A percentile compares a stretch with the other conserved stretches of the same genome.
Conservation (phyloP, 2,329 filamentous ascomycete genomes). For the Trichoderma pleuroti region DNA sequence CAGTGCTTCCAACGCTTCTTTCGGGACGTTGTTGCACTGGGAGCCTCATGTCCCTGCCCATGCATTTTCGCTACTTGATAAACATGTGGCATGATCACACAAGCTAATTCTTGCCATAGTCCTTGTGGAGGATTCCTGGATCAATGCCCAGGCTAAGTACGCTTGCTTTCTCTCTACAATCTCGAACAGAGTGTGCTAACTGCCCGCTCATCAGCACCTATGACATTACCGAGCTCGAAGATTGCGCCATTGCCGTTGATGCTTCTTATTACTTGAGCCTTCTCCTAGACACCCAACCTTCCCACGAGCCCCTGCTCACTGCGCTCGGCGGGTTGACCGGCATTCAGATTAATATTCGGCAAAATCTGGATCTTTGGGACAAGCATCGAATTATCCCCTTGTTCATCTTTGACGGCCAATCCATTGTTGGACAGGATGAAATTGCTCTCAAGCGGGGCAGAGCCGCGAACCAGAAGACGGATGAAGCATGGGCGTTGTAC, state of each 20-base stretch:
- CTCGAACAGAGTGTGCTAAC: neutral
- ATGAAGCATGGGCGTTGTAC: conserved; percentile 84
- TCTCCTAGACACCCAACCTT: conserved; percentile 66
- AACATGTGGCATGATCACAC: too few species aligned
- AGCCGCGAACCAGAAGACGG: conserved; percentile 65
- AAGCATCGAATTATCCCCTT: conserved; percentile 69
- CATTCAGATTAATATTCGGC: conserved; percentile 69
- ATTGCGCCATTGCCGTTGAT: conserved; percentile 77
- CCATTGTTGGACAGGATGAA: conserved; percentile 72
- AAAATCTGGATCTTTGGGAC: conserved; percentile 70
- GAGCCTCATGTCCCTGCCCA: neutral
- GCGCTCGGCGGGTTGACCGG: conserved; percentile 87
- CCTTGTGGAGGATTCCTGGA: conserved; percentile 40
- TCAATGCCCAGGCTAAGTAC: conserved; percentile 39
- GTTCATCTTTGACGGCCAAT: conserved; percentile 90
- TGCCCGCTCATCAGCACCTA: conserved; percentile 44
- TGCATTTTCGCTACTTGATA: neutral
- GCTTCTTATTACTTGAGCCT: conserved; percentile 83
- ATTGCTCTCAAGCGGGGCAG: conserved; percentile 61
- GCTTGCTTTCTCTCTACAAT: conserved; percentile 9
- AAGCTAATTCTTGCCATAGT: conserved; percentile 27
- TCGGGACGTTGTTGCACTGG: neutral
- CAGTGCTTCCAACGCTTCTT: neutral
- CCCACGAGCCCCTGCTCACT: conserved; percentile 81
- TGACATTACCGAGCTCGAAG: conserved; percentile 67